phyloP scores from a whole-genome alignment of 305 asterid genomes.

The Solanum hybrid region DNA sequence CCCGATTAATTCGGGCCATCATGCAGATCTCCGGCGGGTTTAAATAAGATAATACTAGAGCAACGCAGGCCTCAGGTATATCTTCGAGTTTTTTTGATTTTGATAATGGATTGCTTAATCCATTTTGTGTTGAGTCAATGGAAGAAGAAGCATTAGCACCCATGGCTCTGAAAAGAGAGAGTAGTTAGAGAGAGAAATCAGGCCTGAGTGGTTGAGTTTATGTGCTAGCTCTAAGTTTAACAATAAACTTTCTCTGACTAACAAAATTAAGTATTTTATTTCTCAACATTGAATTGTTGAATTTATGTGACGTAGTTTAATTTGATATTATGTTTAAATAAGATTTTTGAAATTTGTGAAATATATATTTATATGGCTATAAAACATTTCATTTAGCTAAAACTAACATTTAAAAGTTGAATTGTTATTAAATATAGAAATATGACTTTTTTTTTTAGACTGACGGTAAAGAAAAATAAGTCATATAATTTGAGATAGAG shows the following conservation, averaged over 20 bases:
- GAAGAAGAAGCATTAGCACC: conserved; percentile 8
- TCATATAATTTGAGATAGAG: neutral
- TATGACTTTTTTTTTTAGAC: neutral
- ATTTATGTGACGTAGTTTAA: neutral
- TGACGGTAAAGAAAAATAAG: neutral
- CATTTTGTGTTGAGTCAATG: neutral
- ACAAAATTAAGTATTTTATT: neutral
- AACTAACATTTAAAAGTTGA: neutral
- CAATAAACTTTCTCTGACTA: neutral
- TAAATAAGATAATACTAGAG: conserved; percentile 45
- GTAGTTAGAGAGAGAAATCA: neutral
- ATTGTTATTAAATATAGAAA: neutral
- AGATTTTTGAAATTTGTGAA: neutral
- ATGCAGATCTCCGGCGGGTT: conserved; percentile 70
- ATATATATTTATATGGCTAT: neutral
- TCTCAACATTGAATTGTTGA: too few species aligned
- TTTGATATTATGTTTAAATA: neutral
- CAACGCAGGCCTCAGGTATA: conserved; percentile 65
- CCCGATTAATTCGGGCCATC: conserved; percentile 50
- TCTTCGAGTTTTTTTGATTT: conserved; percentile 47
- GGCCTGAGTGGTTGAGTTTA: neutral
- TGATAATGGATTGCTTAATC: neutral
- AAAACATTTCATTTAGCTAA: neutral
- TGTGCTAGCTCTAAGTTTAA: neutral
- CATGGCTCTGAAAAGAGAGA: neutral